Evolutionary conservation across 2,329 filamentous ascomycete species (phyloP).

Genomic region (Teratosphaeria nubilosa): DNA sequence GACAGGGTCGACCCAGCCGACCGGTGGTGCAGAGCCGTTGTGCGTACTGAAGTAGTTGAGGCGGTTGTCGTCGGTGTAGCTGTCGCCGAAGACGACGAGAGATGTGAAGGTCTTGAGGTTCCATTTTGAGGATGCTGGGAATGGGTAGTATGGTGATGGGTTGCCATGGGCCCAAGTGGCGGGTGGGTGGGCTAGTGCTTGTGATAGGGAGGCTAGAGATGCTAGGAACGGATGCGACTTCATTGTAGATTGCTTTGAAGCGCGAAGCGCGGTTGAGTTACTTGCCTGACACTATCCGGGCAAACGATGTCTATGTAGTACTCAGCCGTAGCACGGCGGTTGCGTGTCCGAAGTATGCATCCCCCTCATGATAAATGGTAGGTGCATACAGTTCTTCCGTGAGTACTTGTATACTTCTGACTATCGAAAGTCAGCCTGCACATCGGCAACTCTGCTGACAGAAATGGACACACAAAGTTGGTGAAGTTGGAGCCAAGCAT

Average conservation of each 20-base stretch:
- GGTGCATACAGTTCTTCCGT: background rate
- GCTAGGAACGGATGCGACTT: background rate
- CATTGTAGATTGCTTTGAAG: background rate
- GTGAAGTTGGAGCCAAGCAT: background rate
- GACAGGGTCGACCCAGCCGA: slow-evolving; percentile 45
- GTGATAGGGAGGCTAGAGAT: background rate
- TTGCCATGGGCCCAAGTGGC: background rate
- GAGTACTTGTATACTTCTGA: background rate
- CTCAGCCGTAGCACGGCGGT: background rate
- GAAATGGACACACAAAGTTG: background rate
- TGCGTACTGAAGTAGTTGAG: slow-evolving; percentile 52
- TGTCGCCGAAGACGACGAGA: slow-evolving; percentile 62
- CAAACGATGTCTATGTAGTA: background rate
- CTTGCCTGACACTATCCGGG: background rate
- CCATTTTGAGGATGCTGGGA: slow-evolving; percentile 17
- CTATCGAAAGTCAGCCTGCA: background rate
- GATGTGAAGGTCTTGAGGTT: slow-evolving; percentile 44
- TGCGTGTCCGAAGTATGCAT: background rate
- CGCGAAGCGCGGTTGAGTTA: background rate
- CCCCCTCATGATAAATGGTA: background rate
- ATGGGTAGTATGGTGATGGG: background rate
- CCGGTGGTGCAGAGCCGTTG: slow-evolving; percentile 51
- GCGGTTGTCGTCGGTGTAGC: slow-evolving; percentile 56
- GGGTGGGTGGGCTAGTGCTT: background rate
- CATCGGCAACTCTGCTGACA: background rate